phyloP scores from a whole-genome alignment of 768 basidiomycete species.

The Polyporus arcularius region DNA sequence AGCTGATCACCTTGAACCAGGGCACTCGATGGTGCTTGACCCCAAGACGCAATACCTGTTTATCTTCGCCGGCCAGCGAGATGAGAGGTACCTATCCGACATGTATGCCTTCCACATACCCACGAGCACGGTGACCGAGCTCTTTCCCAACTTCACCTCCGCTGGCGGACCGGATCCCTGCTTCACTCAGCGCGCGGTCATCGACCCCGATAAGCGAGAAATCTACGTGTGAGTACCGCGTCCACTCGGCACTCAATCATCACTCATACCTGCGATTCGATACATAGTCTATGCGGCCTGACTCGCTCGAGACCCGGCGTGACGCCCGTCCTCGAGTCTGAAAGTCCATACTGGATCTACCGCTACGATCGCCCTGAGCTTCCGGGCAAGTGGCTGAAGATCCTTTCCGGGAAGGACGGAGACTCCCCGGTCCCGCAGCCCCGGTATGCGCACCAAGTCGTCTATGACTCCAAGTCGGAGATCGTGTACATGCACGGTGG shows the following conservation, averaged over 20 bases:
- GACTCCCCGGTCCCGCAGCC: slow-evolving; percentile 48
- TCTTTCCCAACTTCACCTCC: slow-evolving; percentile 62
- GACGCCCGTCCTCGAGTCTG: slow-evolving; percentile 44
- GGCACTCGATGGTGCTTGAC: slow-evolving; percentile 84
- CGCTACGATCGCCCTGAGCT: slow-evolving; percentile 50
- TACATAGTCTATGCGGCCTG: slow-evolving; percentile 61
- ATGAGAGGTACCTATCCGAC: slow-evolving; percentile 67
- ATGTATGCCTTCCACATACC: slow-evolving; percentile 74
- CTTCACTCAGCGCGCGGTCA: slow-evolving; percentile 74
- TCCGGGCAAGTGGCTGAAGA: slow-evolving; percentile 68
- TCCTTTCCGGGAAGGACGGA: slow-evolving; percentile 37
- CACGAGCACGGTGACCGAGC: slow-evolving; percentile 56
- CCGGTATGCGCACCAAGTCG: slow-evolving; percentile 79
- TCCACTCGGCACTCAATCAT: too few species aligned
- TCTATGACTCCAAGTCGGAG: slow-evolving; percentile 61
- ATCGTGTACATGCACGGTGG: slow-evolving; percentile 75
- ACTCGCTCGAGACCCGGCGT: slow-evolving; percentile 43
- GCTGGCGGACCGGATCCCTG: slow-evolving; percentile 69
- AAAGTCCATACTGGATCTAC: slow-evolving; percentile 68
- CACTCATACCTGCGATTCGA: neutral
- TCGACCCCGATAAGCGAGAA: slow-evolving; percentile 62
- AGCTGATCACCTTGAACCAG: slow-evolving; percentile 32
- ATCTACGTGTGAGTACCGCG: slow-evolving; percentile 64
- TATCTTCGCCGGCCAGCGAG: slow-evolving; percentile 75
- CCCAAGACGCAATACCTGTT: slow-evolving; percentile 56